phyloP scores from a whole-genome alignment of 495 filamentous ascomycete species.

The Jackrogersella multiformis region DNA sequence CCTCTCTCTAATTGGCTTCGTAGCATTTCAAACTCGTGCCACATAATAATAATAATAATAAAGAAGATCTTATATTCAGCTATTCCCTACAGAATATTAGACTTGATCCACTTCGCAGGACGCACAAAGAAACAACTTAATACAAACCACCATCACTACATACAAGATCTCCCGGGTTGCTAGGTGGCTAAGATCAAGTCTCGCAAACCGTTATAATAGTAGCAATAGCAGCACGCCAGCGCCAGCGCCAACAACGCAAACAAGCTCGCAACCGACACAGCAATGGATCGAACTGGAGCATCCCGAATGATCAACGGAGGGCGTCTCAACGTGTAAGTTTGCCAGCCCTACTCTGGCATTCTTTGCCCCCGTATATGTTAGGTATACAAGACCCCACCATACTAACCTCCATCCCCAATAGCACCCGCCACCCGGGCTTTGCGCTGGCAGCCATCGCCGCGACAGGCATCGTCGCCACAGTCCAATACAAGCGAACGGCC shows the following conservation, averaged over 20 bases:
- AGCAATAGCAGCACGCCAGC: background rate
- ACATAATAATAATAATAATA: too few species aligned
- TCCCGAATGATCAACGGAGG: conserved; percentile 23
- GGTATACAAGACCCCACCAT: background rate
- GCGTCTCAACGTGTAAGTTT: conserved; percentile 35
- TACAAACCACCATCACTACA: background rate
- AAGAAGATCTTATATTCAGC: background rate
- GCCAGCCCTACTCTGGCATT: background rate
- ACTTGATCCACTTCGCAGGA: background rate
- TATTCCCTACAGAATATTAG: background rate
- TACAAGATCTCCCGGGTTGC: background rate
- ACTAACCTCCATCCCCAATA: conserved; percentile 9
- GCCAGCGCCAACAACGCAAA: background rate
- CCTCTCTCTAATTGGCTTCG: background rate
- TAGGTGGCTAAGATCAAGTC: too few species aligned
- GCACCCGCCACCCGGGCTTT: conserved; percentile 49
- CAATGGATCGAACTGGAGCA: conserved; percentile 31
- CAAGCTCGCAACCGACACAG: background rate
- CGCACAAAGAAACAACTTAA: background rate
- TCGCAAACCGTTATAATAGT: background rate
- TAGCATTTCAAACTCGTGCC: background rate
- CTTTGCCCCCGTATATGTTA: background rate
- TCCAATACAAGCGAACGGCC: conserved; percentile 48
- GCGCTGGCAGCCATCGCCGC: conserved; percentile 41
- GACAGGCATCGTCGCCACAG: conserved; percentile 42